These are phyloP conservation scores for Talaromyces funiculosus DNA, from an alignment of 2,329 filamentous ascomycete genomes.

Conservation along the genomic window DNA sequence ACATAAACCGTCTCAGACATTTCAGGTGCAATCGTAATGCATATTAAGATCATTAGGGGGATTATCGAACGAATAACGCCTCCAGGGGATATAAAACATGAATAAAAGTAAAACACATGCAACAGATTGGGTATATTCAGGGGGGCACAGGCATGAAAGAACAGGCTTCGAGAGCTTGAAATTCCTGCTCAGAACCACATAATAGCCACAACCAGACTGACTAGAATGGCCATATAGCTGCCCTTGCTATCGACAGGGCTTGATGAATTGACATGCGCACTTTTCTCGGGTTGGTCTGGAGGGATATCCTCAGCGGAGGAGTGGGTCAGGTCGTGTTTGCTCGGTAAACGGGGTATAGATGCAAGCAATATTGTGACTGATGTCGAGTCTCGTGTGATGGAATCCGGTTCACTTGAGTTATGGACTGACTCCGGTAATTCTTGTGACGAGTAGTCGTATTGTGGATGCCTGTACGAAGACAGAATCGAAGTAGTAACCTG, in stretches of 20 bases:
- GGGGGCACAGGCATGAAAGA: background rate
- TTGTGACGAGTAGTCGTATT: background rate
- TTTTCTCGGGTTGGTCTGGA: background rate
- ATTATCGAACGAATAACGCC: slow-evolving; percentile 2
- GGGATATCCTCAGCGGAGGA: background rate
- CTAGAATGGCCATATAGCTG: slow-evolving; percentile 13
- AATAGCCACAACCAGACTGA: slow-evolving; percentile 14
- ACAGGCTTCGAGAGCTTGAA: no score
- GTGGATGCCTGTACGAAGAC: background rate
- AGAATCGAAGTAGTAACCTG: background rate
- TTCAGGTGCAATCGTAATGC: background rate
- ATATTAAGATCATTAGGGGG: background rate
- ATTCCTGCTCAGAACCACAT: slow-evolving; percentile 9
- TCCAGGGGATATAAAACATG: background rate
- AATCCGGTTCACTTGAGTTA: background rate
- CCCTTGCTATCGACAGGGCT: slow-evolving; percentile 7
- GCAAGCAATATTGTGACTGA: slow-evolving; percentile 6
- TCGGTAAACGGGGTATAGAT: background rate
- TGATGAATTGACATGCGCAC: slow-evolving; percentile 4
- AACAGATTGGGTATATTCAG: background rate
- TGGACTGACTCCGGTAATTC: background rate
- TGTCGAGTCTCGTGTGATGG: background rate
- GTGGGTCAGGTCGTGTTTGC: background rate
- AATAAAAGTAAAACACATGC: background rate
- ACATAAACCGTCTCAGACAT: background rate